phyloP scores from a whole-genome alignment of 2,329 filamentous ascomycete species.

The Xylariales sp. region DNA sequence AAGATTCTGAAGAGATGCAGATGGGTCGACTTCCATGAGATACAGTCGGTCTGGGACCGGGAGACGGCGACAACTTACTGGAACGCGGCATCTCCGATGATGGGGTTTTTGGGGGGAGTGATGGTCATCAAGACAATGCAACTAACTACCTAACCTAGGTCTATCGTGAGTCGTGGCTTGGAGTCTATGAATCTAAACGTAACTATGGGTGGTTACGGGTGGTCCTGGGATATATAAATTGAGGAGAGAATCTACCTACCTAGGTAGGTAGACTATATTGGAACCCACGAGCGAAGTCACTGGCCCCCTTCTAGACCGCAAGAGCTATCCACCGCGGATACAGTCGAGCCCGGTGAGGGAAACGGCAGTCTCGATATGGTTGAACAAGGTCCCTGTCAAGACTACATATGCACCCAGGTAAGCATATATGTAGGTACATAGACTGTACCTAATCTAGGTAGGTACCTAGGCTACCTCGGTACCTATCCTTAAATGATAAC shows the following conservation, averaged over 20 bases:
- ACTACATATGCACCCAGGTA: background rate
- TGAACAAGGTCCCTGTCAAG: background rate
- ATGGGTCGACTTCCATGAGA: conserved; percentile 16
- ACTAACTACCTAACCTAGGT: background rate
- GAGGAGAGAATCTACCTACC: background rate
- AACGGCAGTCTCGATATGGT: conserved; percentile 6
- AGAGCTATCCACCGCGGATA: background rate
- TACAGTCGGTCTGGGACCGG: background rate
- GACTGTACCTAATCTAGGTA: too few relatives aligned
- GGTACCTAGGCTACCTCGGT: too few relatives aligned
- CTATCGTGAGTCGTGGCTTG: background rate
- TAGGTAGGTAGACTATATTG: background rate
- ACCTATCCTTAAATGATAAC: too few relatives aligned
- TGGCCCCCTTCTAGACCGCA: background rate
- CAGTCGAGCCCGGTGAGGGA: background rate
- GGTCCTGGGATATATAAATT: background rate
- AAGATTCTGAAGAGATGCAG: conserved; percentile 23
- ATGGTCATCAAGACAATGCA: background rate
- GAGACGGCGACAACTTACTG: conserved; percentile 17
- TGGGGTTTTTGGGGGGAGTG: background rate
- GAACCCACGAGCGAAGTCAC: background rate
- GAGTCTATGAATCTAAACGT: too few relatives aligned
- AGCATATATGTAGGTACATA: background rate
- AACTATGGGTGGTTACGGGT: background rate
- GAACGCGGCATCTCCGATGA: background rate